Conservation (phyloP, 2,329 filamentous ascomycete genomes). For the Ophiobolus disseminans region DNA sequence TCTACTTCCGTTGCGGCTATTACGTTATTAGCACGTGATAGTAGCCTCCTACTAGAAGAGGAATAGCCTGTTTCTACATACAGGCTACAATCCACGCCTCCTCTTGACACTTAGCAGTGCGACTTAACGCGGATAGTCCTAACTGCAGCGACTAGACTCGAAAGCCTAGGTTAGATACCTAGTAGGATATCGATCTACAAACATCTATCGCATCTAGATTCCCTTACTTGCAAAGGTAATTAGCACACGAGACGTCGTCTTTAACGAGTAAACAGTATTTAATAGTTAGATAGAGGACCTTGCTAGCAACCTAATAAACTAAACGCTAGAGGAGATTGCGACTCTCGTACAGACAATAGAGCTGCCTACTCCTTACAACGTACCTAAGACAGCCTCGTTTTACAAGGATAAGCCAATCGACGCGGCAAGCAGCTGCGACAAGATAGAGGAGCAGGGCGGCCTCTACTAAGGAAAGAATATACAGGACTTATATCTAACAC, state of each 20-base stretch:
- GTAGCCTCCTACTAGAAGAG: too few relatives aligned
- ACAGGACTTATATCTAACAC: background rate
- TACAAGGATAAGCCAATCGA: conserved; percentile 1
- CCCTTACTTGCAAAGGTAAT: conserved; percentile 7
- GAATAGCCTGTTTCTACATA: too few relatives aligned
- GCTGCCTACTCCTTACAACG: background rate
- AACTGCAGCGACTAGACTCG: conserved; percentile 7
- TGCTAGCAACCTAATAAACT: conserved; percentile 12
- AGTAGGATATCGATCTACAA: conserved; percentile 7
- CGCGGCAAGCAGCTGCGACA: background rate
- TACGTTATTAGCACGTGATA: too few relatives aligned
- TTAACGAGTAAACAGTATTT: conserved; percentile 10
- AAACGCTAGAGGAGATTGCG: conserved; percentile 8
- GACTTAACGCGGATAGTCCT: background rate
- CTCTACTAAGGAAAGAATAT: conserved; percentile 1
- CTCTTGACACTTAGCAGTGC: too few relatives aligned
- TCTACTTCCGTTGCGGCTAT: too few relatives aligned
- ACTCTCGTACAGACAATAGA: conserved; percentile 2
- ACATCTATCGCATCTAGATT: conserved; percentile 12
- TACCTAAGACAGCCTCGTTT: background rate
- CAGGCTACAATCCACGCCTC: too few relatives aligned
- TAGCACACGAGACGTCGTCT: conserved; percentile 7
- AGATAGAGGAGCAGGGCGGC: background rate
- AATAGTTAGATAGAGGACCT: conserved; percentile 10
- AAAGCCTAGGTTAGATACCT: conserved; percentile 13